These are phyloP conservation scores for Calvatia gigantea DNA, from an alignment of 768 basidiomycete genomes.

Conservation along the genomic window DNA sequence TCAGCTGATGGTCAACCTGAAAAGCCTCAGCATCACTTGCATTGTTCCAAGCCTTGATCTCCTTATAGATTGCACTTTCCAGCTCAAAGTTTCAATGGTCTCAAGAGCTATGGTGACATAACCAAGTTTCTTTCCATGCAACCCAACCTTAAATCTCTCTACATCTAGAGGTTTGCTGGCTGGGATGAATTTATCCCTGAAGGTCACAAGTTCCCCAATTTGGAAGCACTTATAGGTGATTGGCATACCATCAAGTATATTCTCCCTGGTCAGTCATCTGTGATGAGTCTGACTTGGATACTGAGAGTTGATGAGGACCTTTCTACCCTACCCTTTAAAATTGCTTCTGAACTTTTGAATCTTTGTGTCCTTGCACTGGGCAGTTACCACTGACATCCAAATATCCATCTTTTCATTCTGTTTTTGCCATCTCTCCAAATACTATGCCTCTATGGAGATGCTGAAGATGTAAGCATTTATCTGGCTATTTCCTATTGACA, in stretches of 20 bases:
- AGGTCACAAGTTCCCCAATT: neutral
- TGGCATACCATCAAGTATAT: neutral
- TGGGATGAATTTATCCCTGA: neutral
- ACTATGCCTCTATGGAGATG: neutral
- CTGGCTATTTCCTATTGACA: neutral
- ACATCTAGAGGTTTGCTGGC: neutral
- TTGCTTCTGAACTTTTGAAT: neutral
- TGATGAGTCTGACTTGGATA: conserved; percentile 3
- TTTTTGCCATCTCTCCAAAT: neutral
- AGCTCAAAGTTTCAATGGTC: neutral
- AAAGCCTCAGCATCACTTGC: neutral
- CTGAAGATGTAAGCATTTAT: neutral
- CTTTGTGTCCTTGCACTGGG: neutral
- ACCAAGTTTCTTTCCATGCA: neutral
- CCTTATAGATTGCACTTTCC: neutral
- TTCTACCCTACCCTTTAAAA: neutral
- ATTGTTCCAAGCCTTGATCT: neutral
- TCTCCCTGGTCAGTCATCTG: neutral
- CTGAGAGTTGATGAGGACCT: neutral
- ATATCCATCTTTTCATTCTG: neutral
- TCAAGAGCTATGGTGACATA: neutral
- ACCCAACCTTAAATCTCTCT: neutral
- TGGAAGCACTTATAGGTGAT: conserved; percentile 1
- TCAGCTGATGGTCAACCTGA: neutral
- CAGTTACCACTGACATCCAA: neutral